These are phyloP conservation scores for Reticulascus tulasneorum DNA, from an alignment of 2,329 filamentous ascomycete genomes.

Conservation along the genomic window DNA sequence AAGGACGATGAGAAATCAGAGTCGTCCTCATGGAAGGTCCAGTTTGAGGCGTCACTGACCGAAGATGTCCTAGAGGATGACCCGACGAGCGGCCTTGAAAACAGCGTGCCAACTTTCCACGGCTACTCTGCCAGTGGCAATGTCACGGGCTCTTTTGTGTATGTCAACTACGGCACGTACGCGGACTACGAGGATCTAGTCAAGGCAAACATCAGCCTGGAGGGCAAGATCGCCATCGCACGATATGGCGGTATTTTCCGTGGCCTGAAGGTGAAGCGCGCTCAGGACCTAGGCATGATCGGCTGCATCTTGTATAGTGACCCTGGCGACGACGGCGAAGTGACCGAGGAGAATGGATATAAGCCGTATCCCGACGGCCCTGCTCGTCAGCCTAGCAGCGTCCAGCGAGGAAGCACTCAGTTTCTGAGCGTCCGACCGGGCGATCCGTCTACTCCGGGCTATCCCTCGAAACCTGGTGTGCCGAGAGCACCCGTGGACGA, in stretches of 20 bases:
- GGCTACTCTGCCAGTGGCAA: conserved; percentile 92
- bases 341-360: conserved; percentile 78
- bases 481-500: conserved; percentile 68
- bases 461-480: conserved; percentile 85
- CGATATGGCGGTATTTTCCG: conserved; percentile 86
- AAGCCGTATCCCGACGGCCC: conserved; percentile 80
- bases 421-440: conserved; percentile 69
- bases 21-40: conserved; percentile 49
- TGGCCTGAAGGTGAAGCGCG: conserved; percentile 87
- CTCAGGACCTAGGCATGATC: conserved; percentile 84
- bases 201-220: conserved; percentile 67
- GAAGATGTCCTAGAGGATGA: conserved; percentile 86
- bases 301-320: conserved; percentile 84
- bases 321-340: conserved; percentile 80
- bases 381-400: conserved; percentile 80
- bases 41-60: conserved; percentile 75
- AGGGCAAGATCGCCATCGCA: conserved; percentile 82
- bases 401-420: conserved; percentile 84
- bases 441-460: conserved; percentile 85
- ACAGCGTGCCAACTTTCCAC: conserved; percentile 85
- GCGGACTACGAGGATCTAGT: conserved; percentile 79
- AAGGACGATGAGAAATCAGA: conserved; percentile 23
- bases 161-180: conserved; percentile 87
- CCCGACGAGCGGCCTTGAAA: conserved; percentile 65
- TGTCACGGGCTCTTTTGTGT: conserved; percentile 82